These are phyloP conservation scores for Helichrysum umbraculigerum DNA, from an alignment of 129 eudicot species.

Conservation along the genomic window DNA sequence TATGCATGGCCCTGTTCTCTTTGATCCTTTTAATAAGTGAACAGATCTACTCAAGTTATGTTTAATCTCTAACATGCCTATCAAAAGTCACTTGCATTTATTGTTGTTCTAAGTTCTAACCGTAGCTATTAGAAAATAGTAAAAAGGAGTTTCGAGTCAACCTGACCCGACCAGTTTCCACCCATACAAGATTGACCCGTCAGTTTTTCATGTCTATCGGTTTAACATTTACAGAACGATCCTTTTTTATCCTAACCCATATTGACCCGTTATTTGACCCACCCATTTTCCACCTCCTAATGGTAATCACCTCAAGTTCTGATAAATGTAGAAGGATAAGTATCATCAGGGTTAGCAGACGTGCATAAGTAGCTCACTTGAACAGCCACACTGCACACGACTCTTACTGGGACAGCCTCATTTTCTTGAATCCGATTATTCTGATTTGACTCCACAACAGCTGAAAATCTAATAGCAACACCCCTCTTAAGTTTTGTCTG, in stretches of 20 bases:
- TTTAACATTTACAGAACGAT: background rate
- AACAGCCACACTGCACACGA: background rate
- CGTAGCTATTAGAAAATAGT: background rate
- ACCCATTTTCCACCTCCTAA: background rate
- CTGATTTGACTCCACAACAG: background rate
- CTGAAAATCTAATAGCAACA: background rate
- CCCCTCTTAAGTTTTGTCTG: slow-evolving; percentile 19
- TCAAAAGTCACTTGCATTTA: background rate
- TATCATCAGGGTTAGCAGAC: background rate
- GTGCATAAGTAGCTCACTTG: background rate
- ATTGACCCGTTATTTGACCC: background rate
- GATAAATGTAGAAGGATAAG: background rate
- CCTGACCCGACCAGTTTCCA: background rate
- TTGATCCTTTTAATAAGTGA: background rate
- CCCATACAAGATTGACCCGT: background rate
- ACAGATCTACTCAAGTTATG: background rate
- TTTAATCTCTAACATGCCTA: background rate
- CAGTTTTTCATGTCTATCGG: background rate
- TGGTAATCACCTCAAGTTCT: background rate
- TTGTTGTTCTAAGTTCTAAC: background rate
- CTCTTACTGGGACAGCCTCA: background rate
- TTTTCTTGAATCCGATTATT: background rate
- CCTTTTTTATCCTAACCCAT: background rate
- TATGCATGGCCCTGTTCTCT: too few relatives aligned
- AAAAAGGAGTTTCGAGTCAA: background rate